Evolutionary conservation across 768 basidiomycete species (phyloP).

Genomic region (Pisolithus marmoratus): DNA sequence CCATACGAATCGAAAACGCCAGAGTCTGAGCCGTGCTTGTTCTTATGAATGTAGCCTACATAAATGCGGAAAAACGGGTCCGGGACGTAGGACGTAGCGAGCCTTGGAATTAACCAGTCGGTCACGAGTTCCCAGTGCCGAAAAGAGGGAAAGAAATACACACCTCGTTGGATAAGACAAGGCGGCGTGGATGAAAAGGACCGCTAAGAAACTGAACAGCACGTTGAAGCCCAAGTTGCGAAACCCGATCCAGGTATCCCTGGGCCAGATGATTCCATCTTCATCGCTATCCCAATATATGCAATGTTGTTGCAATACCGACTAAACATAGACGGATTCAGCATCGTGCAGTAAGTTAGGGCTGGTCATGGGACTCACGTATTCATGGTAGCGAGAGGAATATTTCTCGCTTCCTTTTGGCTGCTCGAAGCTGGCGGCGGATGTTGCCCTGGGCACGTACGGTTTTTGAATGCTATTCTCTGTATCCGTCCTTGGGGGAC

Average conservation of each 20-base stretch:
- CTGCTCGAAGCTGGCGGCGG: conserved; percentile 20
- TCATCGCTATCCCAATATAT: conserved; percentile 35
- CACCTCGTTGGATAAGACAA: conserved; percentile 33
- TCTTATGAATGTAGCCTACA: conserved; percentile 28
- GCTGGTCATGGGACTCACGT: conserved; percentile 14
- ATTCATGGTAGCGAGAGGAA: conserved; percentile 11
- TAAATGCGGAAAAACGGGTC: conserved; percentile 39
- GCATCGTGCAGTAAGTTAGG: neutral
- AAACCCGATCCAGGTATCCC: conserved; percentile 38
- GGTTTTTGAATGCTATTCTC: conserved; percentile 22
- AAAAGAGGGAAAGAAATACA: neutral
- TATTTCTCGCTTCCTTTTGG: conserved; percentile 18
- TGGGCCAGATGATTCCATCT: conserved; percentile 42
- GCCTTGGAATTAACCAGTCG: conserved; percentile 3
- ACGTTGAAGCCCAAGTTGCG: conserved; percentile 37
- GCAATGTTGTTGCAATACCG: conserved; percentile 38
- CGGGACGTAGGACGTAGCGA: conserved; percentile 24
- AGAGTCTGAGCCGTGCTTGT: conserved; percentile 41
- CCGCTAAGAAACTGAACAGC: conserved; percentile 30
- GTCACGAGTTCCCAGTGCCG: neutral
- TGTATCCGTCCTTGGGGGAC: conserved; percentile 19
- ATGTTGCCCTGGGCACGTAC: conserved; percentile 23
- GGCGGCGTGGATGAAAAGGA: conserved; percentile 28
- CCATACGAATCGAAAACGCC: conserved; percentile 38
- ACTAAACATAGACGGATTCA: conserved; percentile 11